phyloP scores from a whole-genome alignment of 257 asterid genomes.

The Avicennia marina region DNA sequence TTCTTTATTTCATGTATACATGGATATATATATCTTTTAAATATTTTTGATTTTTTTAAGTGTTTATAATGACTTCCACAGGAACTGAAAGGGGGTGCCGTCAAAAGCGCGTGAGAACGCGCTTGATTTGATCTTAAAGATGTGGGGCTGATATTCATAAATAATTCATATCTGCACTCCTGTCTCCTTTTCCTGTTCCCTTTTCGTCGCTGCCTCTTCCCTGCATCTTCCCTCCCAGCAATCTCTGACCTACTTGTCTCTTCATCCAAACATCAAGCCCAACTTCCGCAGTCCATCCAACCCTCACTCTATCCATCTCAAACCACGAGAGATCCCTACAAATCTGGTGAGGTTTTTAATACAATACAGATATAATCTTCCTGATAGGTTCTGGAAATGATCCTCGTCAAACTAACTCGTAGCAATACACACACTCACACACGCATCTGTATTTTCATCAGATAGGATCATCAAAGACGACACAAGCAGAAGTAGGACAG shows the following conservation, averaged over 20 bases:
- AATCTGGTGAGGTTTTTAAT: background rate
- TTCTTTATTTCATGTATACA: too few species aligned
- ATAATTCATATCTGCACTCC: too few species aligned
- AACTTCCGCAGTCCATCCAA: too few species aligned
- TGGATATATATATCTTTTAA: too few species aligned
- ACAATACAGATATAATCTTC: background rate
- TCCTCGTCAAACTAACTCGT: background rate
- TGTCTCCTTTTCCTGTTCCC: conserved; percentile 15
- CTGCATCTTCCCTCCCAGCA: conserved; percentile 5
- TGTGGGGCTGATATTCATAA: too few species aligned
- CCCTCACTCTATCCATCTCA: background rate
- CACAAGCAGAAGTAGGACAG: conserved; percentile 50
- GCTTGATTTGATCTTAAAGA: too few species aligned
- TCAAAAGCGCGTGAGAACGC: too few species aligned
- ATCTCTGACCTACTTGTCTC: conserved; percentile 61
- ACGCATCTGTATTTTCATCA: background rate
- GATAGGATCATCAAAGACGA: conserved; percentile 30
- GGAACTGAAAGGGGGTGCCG: too few species aligned
- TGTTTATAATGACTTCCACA: too few species aligned
- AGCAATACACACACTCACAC: background rate
- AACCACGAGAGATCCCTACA: conserved; percentile 8
- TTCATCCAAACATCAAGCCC: conserved; percentile 13
- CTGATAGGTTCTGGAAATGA: background rate
- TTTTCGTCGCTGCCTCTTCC: background rate
- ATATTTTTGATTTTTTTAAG: too few species aligned